A percentile compares a stretch with the other conserved stretches of the same genome.
Evolutionary conservation across 352 stramenopile species (phyloP).

Genomic region (Phytophthora hybrid): DNA sequence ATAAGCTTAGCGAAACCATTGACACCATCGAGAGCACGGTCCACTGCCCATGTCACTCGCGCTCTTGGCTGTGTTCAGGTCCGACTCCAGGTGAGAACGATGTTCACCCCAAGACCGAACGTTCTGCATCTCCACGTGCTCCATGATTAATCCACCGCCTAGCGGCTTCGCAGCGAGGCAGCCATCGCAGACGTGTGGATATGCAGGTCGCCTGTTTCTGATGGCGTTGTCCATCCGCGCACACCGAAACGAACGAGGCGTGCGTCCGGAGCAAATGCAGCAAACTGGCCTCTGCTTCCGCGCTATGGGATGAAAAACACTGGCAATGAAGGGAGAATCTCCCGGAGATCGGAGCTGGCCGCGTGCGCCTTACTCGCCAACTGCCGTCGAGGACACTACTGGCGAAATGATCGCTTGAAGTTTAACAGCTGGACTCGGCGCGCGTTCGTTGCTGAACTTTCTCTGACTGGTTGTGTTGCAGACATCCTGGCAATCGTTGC

Average conservation of each 20-base stretch:
- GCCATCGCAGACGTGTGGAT: background rate
- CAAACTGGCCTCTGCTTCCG: background rate
- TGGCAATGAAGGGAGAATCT: background rate
- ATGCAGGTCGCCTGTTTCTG: background rate
- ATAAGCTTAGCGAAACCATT: background rate
- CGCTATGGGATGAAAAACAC: background rate
- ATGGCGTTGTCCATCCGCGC: slow-evolving; percentile 12
- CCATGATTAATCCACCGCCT: slow-evolving; percentile 8
- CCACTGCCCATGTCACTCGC: background rate
- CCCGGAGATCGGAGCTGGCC: background rate
- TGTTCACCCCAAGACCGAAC: slow-evolving; percentile 9
- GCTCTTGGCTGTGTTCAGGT: background rate
- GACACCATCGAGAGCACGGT: background rate
- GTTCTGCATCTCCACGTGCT: slow-evolving; percentile 12
- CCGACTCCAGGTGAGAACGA: slow-evolving; percentile 6
- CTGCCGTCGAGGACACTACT: background rate
- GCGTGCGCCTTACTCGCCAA: slow-evolving; percentile 2
- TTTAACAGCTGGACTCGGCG: slow-evolving; percentile 17
- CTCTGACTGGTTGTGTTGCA: too few species aligned
- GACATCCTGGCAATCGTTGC: slow-evolving; percentile 6
- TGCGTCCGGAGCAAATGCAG: background rate
- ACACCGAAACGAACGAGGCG: slow-evolving; percentile 26
- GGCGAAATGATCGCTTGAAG: slow-evolving; percentile 23
- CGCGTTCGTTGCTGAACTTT: too few species aligned
- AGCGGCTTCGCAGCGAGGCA: background rate